Evolutionary conservation across 75 land plant genomes (phyloP), one percentile per base, ranked within the genome.

Genomic region (Gnetum montanum): DNA sequence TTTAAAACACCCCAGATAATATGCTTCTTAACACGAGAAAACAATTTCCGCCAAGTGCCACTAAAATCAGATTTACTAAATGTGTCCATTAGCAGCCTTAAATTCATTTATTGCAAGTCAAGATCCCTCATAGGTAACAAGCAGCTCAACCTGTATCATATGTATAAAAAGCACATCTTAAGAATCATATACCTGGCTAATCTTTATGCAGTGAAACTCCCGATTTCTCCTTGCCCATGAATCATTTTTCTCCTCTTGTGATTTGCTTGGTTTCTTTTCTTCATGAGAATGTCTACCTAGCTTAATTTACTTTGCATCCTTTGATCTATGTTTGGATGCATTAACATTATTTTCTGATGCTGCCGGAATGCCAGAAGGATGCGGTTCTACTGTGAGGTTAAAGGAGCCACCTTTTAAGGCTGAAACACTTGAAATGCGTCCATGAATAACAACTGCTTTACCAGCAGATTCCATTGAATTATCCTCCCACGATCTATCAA

Each of bases 1-100:
- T 95, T 95, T n/a, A 90, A 59, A 38, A 95, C 97, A 27, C 99
- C 85, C 96, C 96, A 90, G 34, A 95, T 90, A 3, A 95, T 83
- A 60, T 95, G 99, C 51, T 95, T 95, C 64, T 83, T 95, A 0
- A 95, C 92, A 26, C 85, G 68, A 20, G 88, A 86, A 68, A 95
- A 95, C 8, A 95, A 60, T 45, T 80, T 68, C 24, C 85, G 83
- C 99, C 99, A 95, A 41, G 97, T 85, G 49, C 99, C 99, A 35
- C 83, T 78, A 38, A 90, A 90, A 37, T 83, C 85, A 41, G 68
- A 82, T 34, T 77, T 86, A 31, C 72, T 74, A 60, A 90, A 90
- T 34, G 91, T 83, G 65, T 95, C 99, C 97, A 95, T 95, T 61
- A 90, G 58, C 61, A 95, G 75, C 61, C 84, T 80, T 43, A 90